A percentile compares a stretch with the other conserved stretches of the same genome.
phyloP scores from a whole-genome alignment of 2,329 filamentous ascomycete genomes.

The Cordyceps militaris region DNA sequence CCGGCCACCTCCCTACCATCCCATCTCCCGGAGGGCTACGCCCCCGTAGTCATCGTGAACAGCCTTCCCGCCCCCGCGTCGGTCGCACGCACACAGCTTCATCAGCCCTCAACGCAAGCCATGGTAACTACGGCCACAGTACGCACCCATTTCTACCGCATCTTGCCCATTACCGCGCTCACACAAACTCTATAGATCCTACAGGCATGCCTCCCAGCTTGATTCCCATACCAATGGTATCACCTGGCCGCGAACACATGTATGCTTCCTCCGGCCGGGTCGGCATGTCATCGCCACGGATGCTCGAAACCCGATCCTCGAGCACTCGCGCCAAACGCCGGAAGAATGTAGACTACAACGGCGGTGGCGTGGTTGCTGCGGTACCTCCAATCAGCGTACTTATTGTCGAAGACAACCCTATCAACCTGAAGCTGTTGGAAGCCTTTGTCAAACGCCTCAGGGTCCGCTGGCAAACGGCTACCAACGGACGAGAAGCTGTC shows the following conservation, averaged over 20 bases:
- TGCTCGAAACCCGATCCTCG: slow-evolving; percentile 42
- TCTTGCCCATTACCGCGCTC: slow-evolving; percentile 47
- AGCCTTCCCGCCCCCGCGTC: slow-evolving; percentile 53
- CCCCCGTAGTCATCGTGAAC: slow-evolving; percentile 47
- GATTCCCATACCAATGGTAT: slow-evolving; percentile 43
- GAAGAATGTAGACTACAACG: slow-evolving; percentile 36
- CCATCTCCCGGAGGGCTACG: slow-evolving; percentile 72
- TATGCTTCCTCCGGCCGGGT: slow-evolving; percentile 37
- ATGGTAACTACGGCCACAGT: slow-evolving; percentile 29
- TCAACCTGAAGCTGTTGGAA: slow-evolving; percentile 88
- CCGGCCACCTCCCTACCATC: slow-evolving; percentile 70
- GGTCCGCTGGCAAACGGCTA: slow-evolving; percentile 93
- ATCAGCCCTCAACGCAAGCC: slow-evolving; percentile 51
- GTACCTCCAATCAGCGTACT: slow-evolving; percentile 95
- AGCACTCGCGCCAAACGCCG: slow-evolving; percentile 41
- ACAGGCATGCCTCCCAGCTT: slow-evolving; percentile 38
- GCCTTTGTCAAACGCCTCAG: slow-evolving; percentile 94
- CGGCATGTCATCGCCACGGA: slow-evolving; percentile 44
- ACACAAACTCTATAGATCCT: slow-evolving; percentile 53
- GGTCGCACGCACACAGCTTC: slow-evolving; percentile 72
- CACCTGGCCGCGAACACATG: slow-evolving; percentile 45
- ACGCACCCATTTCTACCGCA: slow-evolving; percentile 30
- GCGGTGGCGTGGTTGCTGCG: slow-evolving; percentile 64
- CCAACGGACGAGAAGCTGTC: slow-evolving; percentile 90
- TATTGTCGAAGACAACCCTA: slow-evolving; percentile 97